Evolutionary conservation across 1,284 basidiomycete species (phyloP), one percentile per base, ranked within the genome.

Genomic region (Athelia sp.): DNA sequence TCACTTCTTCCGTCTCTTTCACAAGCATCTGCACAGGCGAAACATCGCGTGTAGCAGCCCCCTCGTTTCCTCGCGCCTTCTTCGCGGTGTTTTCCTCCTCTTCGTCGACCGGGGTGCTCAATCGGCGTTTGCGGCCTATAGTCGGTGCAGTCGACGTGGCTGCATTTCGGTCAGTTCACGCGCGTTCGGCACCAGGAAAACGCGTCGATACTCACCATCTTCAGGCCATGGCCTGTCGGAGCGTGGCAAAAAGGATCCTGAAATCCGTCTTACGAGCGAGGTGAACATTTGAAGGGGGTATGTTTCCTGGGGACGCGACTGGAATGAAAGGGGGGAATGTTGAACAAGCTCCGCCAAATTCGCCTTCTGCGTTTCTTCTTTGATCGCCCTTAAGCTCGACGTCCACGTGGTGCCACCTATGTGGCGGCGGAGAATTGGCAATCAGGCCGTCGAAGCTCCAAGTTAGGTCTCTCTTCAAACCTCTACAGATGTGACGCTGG

Each of bases 101-200:
- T 35, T 75, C 75, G 2, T 66, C 70, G 49, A 83, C 82, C 3
- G 72, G 69, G 31, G 72, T 66, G 68, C 79, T 81, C 59, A 79
- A 60, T 31, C 82, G 76, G 49, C 87, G 79, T 66, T 88, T 88
- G 19, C 75, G 73, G 32, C 81, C 80, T 38, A 78, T 79, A 47
- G 78, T 77, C 2, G 86, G 85, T 2, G 87, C 83, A 57, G 78
- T 84, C 18, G 85, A 87, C 2, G 86, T 87, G 40, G 84, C 85
- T 88, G 57, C 22, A 47, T 32, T 34, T 52, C 54, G 38, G 51
- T 31, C 48, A 43, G 46, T 40, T 40, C 19, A 40, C 29, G 21
- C 17, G 24, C 35, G 29, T 23, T 50, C 40, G 35, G 34, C 26
- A 42, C 50, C 54, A 52, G 54, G 56, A 50, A 49, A 53, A 47